These are phyloP conservation scores for Colletotrichum sp. DNA, from an alignment of 2,329 filamentous ascomycete species.

Conservation along the genomic window DNA sequence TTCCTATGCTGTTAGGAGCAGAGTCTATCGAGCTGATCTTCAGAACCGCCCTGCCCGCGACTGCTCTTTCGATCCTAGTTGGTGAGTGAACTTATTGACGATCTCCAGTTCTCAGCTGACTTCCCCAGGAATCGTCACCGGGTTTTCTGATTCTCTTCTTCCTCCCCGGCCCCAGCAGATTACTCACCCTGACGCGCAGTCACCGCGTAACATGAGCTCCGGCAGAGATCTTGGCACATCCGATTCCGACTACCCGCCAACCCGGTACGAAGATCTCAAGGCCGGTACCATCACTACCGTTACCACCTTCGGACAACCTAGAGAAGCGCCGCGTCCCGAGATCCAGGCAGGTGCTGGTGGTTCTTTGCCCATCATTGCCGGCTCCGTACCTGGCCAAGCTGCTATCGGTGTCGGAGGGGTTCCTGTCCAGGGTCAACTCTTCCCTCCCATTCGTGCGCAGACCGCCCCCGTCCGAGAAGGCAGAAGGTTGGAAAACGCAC, in stretches of 20 bases:
- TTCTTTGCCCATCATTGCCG: slow-evolving; percentile 41
- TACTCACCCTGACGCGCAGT: slow-evolving; percentile 39
- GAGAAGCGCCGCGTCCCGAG: slow-evolving; percentile 28
- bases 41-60: slow-evolving; percentile 55
- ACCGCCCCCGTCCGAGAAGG: slow-evolving; percentile 25
- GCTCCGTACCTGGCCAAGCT: slow-evolving; percentile 39
- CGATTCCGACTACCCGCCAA: slow-evolving; percentile 48
- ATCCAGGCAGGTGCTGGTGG: slow-evolving; percentile 25
- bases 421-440: slow-evolving; percentile 44
- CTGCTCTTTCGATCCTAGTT: slow-evolving; percentile 53
- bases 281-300: slow-evolving; percentile 40
- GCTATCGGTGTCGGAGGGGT: slow-evolving; percentile 40
- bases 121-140: slow-evolving; percentile 35
- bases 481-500: slow-evolving; percentile 19
- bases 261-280: slow-evolving; percentile 55
- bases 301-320: slow-evolving; percentile 38
- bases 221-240: slow-evolving; percentile 46
- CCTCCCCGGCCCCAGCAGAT: slow-evolving; percentile 31
- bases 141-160: slow-evolving; percentile 40
- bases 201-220: slow-evolving; percentile 34
- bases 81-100: slow-evolving; percentile 37
- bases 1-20: slow-evolving; percentile 55
- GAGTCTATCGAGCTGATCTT: slow-evolving; percentile 43
- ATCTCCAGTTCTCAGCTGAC: neutral
- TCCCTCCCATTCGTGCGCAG: slow-evolving; percentile 42